These are phyloP conservation scores for Trichoderma gamsii DNA, from an alignment of 495 filamentous ascomycete genomes.

Conservation along the genomic window DNA sequence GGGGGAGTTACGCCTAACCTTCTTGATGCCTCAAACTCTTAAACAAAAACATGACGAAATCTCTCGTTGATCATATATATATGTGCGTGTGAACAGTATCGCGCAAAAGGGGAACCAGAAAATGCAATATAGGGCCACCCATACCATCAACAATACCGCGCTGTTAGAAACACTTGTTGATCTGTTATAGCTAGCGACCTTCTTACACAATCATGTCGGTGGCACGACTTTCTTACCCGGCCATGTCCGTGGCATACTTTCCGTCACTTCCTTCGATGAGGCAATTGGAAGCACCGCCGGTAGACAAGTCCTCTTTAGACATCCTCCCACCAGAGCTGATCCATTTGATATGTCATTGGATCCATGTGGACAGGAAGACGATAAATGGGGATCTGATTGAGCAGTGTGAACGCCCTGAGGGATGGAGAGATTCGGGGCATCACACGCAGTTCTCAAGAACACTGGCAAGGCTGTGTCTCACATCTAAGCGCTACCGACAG, in stretches of 20 bases:
- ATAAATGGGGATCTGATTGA: too few relatives aligned
- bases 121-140: too few relatives aligned
- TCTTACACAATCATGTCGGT: too few relatives aligned
- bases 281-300: background rate
- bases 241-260: background rate
- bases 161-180: too few relatives aligned
- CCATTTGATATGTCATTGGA: background rate
- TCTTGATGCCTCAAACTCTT: too few relatives aligned
- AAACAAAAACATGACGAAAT: too few relatives aligned
- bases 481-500: background rate
- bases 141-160: too few relatives aligned
- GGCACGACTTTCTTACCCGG: background rate
- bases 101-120: too few relatives aligned
- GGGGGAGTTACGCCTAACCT: too few relatives aligned
- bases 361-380: background rate
- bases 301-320: background rate
- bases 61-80: too few relatives aligned
- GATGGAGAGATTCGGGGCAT: background rate
- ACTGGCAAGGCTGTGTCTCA: background rate
- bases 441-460: slow-evolving; percentile 4
- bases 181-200: too few relatives aligned
- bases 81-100: too few relatives aligned
- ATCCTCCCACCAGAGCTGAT: background rate
- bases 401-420: background rate
- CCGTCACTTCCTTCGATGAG: background rate